Percentiles rank a stretch among this genome's conserved stretches.
Conservation (phyloP, 495 filamentous ascomycete genomes). For the Lichenothelia convexa region DNA sequence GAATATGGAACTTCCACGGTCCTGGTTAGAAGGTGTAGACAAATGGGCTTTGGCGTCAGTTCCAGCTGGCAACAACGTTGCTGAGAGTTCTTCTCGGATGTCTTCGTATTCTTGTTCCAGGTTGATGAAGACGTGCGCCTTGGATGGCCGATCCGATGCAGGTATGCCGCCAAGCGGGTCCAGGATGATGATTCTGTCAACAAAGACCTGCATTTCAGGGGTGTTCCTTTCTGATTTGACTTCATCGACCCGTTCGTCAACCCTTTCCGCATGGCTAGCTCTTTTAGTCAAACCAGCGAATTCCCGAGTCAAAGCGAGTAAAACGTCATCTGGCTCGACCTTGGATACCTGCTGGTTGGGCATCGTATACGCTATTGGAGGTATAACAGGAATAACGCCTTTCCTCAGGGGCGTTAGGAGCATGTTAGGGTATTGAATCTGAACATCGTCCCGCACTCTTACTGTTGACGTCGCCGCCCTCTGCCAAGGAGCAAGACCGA, state of each 20-base stretch:
- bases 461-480: constrained; percentile 13
- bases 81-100: constrained; percentile 40
- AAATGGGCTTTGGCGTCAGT: neutral
- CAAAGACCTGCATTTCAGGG: constrained; percentile 29
- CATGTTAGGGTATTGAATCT: constrained; percentile 36
- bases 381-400: constrained; percentile 63
- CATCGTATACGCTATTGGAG: constrained; percentile 47
- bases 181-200: constrained; percentile 78
- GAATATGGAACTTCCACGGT: constrained; percentile 8
- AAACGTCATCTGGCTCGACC: constrained; percentile 44
- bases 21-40: neutral
- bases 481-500: constrained; percentile 26
- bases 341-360: constrained; percentile 35
- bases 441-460: constrained; percentile 15
- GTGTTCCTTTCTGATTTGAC: neutral
- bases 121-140: constrained; percentile 82
- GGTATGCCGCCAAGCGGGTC: constrained; percentile 84
- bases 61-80: neutral
- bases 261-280: neutral
- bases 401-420: constrained; percentile 52
- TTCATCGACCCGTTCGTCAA: neutral
- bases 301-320: constrained; percentile 54
- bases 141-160: constrained; percentile 40
- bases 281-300: constrained; percentile 34
- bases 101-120: constrained; percentile 72